phyloP scores from a whole-genome alignment of 2,329 filamentous ascomycete genomes.

The Sarocladiaceae sp. region DNA sequence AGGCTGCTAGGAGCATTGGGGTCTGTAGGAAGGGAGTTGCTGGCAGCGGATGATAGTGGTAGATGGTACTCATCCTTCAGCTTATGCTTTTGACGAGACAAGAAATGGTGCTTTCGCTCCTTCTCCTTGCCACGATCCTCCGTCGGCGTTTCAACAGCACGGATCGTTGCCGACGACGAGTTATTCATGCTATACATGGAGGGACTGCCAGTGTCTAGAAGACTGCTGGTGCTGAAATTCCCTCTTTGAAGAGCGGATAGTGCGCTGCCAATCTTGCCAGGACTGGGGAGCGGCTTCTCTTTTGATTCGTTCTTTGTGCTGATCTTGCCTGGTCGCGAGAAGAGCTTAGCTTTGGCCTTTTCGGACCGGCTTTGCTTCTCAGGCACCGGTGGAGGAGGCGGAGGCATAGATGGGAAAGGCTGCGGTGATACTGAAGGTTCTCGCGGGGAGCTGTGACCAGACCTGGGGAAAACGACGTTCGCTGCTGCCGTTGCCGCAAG shows the following conservation, averaged over 20 bases:
- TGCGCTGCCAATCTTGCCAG: constrained; percentile 63
- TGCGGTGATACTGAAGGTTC: constrained; percentile 29
- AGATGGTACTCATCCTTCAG: constrained; percentile 68
- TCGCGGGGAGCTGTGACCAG: constrained; percentile 46
- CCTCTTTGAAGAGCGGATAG: constrained; percentile 58
- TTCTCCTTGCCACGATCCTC: constrained; percentile 56
- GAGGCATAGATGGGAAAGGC: constrained; percentile 22
- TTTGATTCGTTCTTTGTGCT: constrained; percentile 61
- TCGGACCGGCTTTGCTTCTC: constrained; percentile 58
- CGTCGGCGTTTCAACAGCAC: constrained; percentile 49
- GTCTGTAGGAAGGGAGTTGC: constrained; percentile 70
- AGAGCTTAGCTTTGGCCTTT: constrained; percentile 75
- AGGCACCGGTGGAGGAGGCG: constrained; percentile 33
- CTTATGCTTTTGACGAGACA: constrained; percentile 75
- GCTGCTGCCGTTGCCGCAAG: constrained; percentile 61
- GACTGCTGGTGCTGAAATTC: constrained; percentile 66
- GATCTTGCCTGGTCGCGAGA: constrained; percentile 71
- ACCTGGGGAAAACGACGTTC: constrained; percentile 66
- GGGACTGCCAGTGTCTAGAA: constrained; percentile 50
- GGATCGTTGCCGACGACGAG: constrained; percentile 68
- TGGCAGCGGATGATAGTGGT: constrained; percentile 67
- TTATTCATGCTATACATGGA: constrained; percentile 71
- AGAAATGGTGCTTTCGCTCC: constrained; percentile 72
- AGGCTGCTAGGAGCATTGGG: constrained; percentile 68
- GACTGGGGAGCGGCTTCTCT: constrained; percentile 64